Conservation (phyloP, 495 filamentous ascomycete species). For the Xylaria venustula region DNA sequence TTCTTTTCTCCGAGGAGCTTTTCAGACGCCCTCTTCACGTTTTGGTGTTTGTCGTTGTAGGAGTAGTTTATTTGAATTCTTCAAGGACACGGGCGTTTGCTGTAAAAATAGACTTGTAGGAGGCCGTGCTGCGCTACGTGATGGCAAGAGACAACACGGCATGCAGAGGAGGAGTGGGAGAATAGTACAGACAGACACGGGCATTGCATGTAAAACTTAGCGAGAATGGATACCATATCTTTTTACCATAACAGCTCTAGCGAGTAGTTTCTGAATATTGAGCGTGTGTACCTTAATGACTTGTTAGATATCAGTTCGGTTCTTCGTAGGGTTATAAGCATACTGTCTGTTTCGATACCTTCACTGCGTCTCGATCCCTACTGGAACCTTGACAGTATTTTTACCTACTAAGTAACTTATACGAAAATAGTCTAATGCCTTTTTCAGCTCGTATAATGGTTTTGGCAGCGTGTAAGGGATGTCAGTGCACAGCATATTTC, state of each 20-base stretch:
- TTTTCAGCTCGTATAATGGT: neutral
- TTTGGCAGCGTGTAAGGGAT: neutral
- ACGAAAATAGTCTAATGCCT: neutral
- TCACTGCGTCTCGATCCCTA: too few species aligned
- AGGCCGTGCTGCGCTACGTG: neutral
- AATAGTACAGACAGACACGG: neutral
- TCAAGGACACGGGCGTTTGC: neutral
- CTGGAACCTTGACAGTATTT: too few species aligned
- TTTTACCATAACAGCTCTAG: too few species aligned
- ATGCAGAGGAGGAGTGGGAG: neutral
- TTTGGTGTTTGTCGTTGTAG: neutral
- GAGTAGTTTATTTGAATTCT: slow-evolving; percentile 1
- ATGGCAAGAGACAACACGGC: neutral
- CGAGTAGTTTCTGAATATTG: too few species aligned
- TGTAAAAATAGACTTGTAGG: slow-evolving; percentile 2
- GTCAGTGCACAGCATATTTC: neutral
- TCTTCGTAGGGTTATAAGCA: too few species aligned
- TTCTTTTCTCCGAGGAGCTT: neutral
- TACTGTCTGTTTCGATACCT: too few species aligned
- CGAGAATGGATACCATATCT: slow-evolving; percentile 15
- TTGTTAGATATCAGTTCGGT: too few species aligned
- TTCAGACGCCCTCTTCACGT: neutral
- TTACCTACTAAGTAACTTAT: neutral
- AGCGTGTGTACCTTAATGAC: too few species aligned
- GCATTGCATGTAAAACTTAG: slow-evolving; percentile 16